phyloP scores from a whole-genome alignment of 202 grass and related monocot species.

The Eragrostis tef region DNA sequence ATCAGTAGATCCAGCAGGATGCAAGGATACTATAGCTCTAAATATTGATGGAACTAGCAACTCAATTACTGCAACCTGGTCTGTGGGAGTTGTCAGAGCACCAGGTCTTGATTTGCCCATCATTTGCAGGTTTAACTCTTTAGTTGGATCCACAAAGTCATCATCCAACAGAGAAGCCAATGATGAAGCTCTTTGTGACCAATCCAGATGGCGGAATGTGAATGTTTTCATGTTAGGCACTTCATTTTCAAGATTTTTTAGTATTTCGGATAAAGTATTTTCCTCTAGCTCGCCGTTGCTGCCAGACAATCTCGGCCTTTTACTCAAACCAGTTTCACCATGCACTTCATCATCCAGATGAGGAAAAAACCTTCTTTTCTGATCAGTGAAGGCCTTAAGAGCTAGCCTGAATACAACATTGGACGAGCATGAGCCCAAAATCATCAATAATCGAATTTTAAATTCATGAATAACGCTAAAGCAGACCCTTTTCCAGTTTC shows the following conservation, averaged over 20 bases:
- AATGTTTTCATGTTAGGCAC: slow-evolving; percentile 68
- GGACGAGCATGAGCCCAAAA: slow-evolving; percentile 30
- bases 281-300: slow-evolving; percentile 55
- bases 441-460: not conserved
- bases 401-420: slow-evolving; percentile 75
- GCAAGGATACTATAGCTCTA: slow-evolving; percentile 93
- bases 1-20: slow-evolving; percentile 83
- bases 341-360: slow-evolving; percentile 88
- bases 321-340: slow-evolving; percentile 57
- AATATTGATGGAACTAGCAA: slow-evolving; percentile 83
- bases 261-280: slow-evolving; percentile 70
- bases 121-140: slow-evolving; percentile 65
- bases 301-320: slow-evolving; percentile 51
- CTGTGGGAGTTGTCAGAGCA: slow-evolving; percentile 39
- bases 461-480: slow-evolving; percentile 16
- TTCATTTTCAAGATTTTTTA: slow-evolving; percentile 78
- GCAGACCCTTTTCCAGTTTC: not conserved
- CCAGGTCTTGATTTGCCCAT: slow-evolving; percentile 55
- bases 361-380: slow-evolving; percentile 95
- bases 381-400: slow-evolving; percentile 94
- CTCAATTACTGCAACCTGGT: slow-evolving; percentile 85
- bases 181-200: slow-evolving; percentile 84
- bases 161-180: slow-evolving; percentile 67
- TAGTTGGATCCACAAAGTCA: slow-evolving; percentile 66
- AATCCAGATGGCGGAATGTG: slow-evolving; percentile 84